A percentile compares a stretch with the other conserved stretches of the same genome.
phyloP scores from a whole-genome alignment of 768 basidiomycete species.

The Auricularia cornea region DNA sequence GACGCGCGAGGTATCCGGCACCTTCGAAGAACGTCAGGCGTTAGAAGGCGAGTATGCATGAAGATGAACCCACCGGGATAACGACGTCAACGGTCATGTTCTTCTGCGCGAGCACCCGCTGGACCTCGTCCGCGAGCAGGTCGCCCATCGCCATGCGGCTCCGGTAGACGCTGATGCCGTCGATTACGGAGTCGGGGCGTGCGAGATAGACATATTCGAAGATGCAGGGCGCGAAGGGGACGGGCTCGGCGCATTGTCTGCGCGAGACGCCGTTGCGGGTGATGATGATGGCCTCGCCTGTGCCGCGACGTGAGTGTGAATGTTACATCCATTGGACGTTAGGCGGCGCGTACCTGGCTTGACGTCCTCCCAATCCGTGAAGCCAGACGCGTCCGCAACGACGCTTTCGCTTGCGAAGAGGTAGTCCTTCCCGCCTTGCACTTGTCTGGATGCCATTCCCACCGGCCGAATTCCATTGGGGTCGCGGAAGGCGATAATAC shows the following conservation, averaged over 20 bases:
- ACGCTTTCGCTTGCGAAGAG: constrained; percentile 92
- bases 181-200: constrained; percentile 93
- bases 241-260: constrained; percentile 59
- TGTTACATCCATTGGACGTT: not conserved
- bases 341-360: constrained; percentile 70
- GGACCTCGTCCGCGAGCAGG: constrained; percentile 80
- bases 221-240: constrained; percentile 90
- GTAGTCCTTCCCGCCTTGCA: constrained; percentile 65
- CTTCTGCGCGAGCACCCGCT: constrained; percentile 56
- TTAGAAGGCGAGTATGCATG: not conserved
- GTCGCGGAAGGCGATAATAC: constrained; percentile 95
- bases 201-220: constrained; percentile 99
- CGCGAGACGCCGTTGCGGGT: constrained; percentile 72
- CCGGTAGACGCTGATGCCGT: constrained; percentile 94
- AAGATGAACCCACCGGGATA: constrained; percentile 60
- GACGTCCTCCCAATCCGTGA: constrained; percentile 88
- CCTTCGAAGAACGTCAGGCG: constrained; percentile 33
- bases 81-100: constrained; percentile 85
- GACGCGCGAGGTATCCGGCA: constrained; percentile 94
- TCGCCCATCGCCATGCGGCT: constrained; percentile 99
- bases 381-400: constrained; percentile 89
- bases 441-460: constrained; percentile 69
- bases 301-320: not conserved
- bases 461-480: constrained; percentile 95
- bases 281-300: constrained; percentile 94